Evolutionary conservation across 1,284 basidiomycete genomes (phyloP), one percentile per base, ranked within the genome.

Genomic region (Apiotrichum gamsii): DNA sequence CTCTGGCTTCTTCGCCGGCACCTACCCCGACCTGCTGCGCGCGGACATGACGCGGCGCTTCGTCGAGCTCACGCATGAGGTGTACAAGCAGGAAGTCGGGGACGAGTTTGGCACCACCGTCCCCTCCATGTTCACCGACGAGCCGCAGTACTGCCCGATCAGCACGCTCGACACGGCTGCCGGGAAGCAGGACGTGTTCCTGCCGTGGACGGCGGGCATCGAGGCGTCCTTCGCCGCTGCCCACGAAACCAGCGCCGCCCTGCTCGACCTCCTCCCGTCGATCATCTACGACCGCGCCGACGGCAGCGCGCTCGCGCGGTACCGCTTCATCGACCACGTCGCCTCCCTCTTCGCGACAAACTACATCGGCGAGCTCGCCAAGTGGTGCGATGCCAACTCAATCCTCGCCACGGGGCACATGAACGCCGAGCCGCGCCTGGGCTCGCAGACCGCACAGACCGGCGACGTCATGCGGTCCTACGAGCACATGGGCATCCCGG

Each of bases 391-490:
- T 5, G 35, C 47, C 39, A 55, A 54, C 37, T 43, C 41, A n/a
- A 35, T 63, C 21, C 35, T 47, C 15, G 51, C 43, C 24, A 61
- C 59, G 3, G 61, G 61, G 4, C 61, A 63, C 38, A 56, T 62
- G 52, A 57, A 58, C 25, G 52, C 39, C 9, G 61, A 63, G 50
- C 58, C 59, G 1, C 52, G 52, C 4, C 47, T 64, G 6, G 36
- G 40, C 3, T 53, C 57, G 28, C 61, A 64, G 38, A 60, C 61
- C 6, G 45, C 44, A 5, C 50, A 55, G 35, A 54, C 41, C 11
- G 61, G 61, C 29, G 61, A 64, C 19, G 57, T 48, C 4, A 64
- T 64, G 61, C 44, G 61, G 25, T 57, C 54, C 23, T 64, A 64
- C 44, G 56, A 55, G 4, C 44, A 60, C 31, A 58, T 64, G 54